phyloP scores from a whole-genome alignment of 2,329 filamentous ascomycete species.

The Diatrype stigma region DNA sequence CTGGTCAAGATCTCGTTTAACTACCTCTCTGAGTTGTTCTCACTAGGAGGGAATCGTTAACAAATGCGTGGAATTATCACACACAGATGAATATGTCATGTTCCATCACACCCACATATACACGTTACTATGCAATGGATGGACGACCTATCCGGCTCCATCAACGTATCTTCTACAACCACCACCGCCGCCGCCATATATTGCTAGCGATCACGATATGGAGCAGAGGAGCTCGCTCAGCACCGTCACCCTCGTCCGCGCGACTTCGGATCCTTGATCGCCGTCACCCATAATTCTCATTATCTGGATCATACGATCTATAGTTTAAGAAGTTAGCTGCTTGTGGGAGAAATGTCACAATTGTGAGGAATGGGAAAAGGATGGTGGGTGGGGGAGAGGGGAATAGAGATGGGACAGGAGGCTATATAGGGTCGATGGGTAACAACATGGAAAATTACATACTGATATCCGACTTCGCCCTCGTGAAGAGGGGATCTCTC shows the following conservation, averaged over 20 bases:
- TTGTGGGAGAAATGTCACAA: no score
- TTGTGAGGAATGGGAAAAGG: no score
- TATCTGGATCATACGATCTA: conserved; percentile 61
- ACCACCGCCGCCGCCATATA: background rate
- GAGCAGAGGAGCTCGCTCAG: conserved; percentile 47
- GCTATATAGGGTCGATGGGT: conserved; percentile 1
- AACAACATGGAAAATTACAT: conserved; percentile 28
- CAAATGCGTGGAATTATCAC: no score
- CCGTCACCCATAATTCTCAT: conserved; percentile 55
- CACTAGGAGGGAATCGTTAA: no score
- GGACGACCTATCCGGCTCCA: background rate
- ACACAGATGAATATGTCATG: no score
- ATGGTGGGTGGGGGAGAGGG: background rate
- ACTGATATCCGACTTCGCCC: conserved; percentile 59
- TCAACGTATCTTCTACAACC: background rate
- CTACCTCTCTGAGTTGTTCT: no score
- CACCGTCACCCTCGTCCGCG: conserved; percentile 55
- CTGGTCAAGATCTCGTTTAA: no score
- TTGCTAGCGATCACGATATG: background rate
- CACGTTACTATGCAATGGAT: no score
- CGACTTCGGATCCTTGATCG: conserved; percentile 54
- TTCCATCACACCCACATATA: no score
- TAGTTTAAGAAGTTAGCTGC: conserved; percentile 6
- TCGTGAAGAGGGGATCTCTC: conserved; percentile 56
- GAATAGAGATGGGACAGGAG: conserved; percentile 4